Base-by-base conservation (phyloP, 805 yeast genomes). In the Nakazawaea holstii region DNA sequence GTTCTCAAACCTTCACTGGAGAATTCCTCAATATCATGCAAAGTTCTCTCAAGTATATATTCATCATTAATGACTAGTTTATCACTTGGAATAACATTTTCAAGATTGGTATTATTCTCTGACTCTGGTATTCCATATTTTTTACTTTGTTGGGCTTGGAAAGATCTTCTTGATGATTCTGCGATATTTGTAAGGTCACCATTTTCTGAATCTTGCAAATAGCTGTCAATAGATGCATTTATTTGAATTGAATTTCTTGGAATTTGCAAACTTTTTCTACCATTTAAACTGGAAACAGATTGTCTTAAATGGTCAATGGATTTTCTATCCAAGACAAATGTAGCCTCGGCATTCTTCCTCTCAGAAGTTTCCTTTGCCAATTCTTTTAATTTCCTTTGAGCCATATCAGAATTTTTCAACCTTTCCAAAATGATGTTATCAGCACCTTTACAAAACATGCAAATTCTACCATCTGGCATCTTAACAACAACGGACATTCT, bases 1-100 rank as follows among this genome's bases (percentile, higher is more conserved):
- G 99, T 94, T 59, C 99, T 77, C 49, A 94, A 70, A 1, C 99
- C 99, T 53, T 92, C 97, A 0, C 95, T 85, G 0, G 97, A 90
- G 64, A 91, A 94, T 50, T 88, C 95, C 55, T 94, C 98, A 50
- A 94, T 79, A 53, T 95, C 96, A 55, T 88, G 87, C 48, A 95
- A 69, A 0, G 98, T 92, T 53, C 79, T 80, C 60, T 90, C 97
- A 35, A 91, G 59, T 4, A 92, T 70, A 57, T 79, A 87, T 52
- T 82, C 89, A 13, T 88, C 95, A 56, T 88, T 85, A 15, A 74
- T 60, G 8, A 87, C 69, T 20, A 87, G 59, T 28, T 70, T 71
- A 43, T 87, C 92, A 45, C 74, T 69, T 4, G 71, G 69, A 47
- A 79, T 68, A 14, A 65, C 53, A 13, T 36, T 17, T 7, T 39